Evolutionary conservation across 108 stramenopile genomes (phyloP).

Genomic region (Pelagomonas calceolata): DNA sequence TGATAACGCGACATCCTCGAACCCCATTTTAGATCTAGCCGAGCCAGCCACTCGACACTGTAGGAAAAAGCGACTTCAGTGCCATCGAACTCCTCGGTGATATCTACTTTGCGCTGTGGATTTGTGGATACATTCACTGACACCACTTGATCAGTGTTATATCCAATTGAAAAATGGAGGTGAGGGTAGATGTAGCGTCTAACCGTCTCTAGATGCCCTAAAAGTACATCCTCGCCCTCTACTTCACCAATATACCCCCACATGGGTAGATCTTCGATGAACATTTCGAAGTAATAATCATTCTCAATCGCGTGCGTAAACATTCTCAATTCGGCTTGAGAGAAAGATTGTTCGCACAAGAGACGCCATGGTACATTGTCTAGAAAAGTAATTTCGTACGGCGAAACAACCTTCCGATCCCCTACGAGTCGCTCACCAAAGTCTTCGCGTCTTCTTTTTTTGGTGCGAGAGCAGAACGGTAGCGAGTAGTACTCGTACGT

Average conservation of each 20-base stretch:
- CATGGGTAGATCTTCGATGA: slow-evolving; percentile 93
- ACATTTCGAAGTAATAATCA: slow-evolving; percentile 95
- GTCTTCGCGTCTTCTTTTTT: slow-evolving; percentile 13
- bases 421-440: slow-evolving; percentile 87
- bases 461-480: slow-evolving; percentile 26
- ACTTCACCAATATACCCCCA: slow-evolving; percentile 87
- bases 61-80: slow-evolving; percentile 79
- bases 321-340: slow-evolving; percentile 41
- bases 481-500: slow-evolving; percentile 96
- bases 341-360: slow-evolving; percentile 65
- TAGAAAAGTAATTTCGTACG: slow-evolving; percentile 72
- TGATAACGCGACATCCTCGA: slow-evolving; percentile 74
- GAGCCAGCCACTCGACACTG: slow-evolving; percentile 72
- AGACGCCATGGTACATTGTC: slow-evolving; percentile 64
- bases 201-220: slow-evolving; percentile 57
- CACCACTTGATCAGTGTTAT: slow-evolving; percentile 79
- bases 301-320: slow-evolving; percentile 78
- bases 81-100: slow-evolving; percentile 58
- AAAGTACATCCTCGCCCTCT: slow-evolving; percentile 52
- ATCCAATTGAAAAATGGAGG: slow-evolving; percentile 77
- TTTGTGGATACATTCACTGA: slow-evolving; percentile 73
- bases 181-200: slow-evolving; percentile 75
- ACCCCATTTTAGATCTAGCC: slow-evolving; percentile 60
- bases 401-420: slow-evolving; percentile 76
- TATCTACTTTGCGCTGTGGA: slow-evolving; percentile 68